Conservation (phyloP, 2,329 filamentous ascomycete species). For the Trichoderma polysporum region DNA sequence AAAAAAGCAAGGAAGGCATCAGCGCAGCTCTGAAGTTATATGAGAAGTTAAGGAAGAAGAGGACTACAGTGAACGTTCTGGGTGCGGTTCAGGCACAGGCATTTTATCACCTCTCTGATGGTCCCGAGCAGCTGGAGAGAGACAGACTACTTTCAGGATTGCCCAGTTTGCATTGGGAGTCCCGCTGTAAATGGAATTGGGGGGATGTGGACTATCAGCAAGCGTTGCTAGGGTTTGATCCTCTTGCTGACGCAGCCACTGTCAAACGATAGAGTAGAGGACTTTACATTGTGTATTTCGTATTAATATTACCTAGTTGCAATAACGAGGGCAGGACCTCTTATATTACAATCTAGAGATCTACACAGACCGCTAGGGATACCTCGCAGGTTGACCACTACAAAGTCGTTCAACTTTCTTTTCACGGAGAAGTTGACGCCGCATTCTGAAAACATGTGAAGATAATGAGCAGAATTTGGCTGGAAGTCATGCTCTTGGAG, state of each 20-base stretch:
- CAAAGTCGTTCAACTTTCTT: too few relatives aligned
- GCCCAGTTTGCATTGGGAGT: background rate
- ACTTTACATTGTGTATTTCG: too few relatives aligned
- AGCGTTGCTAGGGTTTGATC: background rate
- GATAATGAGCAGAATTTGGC: too few relatives aligned
- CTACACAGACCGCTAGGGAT: too few relatives aligned
- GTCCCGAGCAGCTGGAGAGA: background rate
- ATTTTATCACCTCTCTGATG: background rate
- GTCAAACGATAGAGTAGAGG: too few relatives aligned
- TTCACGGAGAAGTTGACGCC: too few relatives aligned
- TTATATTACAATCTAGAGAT: too few relatives aligned
- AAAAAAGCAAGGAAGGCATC: background rate
- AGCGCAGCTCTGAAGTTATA: background rate
- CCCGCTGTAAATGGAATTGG: background rate
- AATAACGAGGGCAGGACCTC: too few relatives aligned
- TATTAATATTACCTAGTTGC: too few relatives aligned
- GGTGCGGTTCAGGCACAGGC: background rate
- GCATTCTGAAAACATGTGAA: too few relatives aligned
- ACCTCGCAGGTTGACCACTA: too few relatives aligned
- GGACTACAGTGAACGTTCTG: background rate
- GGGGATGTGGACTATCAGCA: background rate
- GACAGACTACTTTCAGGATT: background rate
- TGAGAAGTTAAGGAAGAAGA: background rate
- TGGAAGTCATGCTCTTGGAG: too few relatives aligned
- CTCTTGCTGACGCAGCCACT: background rate